Evolutionary conservation across 805 yeast species (phyloP), one percentile per base, ranked within the genome.

Genomic region (Deakozyma indianensis): DNA sequence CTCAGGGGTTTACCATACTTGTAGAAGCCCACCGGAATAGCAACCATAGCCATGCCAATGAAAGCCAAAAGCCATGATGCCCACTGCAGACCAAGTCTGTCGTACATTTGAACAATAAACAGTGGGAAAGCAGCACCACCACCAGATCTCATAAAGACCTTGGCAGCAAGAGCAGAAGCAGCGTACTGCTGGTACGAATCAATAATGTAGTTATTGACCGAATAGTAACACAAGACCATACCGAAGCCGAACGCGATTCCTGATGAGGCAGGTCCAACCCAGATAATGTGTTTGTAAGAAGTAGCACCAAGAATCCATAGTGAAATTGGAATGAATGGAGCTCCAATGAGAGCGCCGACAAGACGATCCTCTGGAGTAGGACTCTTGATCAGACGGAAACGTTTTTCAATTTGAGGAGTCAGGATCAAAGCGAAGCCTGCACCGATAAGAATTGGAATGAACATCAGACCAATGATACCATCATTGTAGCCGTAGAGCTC

Each of bases 381-480:
- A 35, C 58, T 61, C 5, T 74, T 69, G 59, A 79, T 54, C 29
- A 63, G 62, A 45, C 70, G 61, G 60, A 86, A 87, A 48, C 63
- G 57, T 50, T 65, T 71, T 61, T 87, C 96, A 51, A 86, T 62
- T 32, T 75, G 54, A 22, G 88, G 86, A 2, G 96, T 86, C n/a
- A 84, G 76, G 4, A 66, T 53, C 28, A 87, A 67, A 0, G 95
- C 94, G 38, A 78, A 62, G 15, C 67, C 62, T 1, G 95, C 95
- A 51, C 96, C 96, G 48, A 87, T 84, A 51, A 87, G 66, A 56
- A 87, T 87, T 22, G 96, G 95, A 56, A 87, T 81, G 54, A 83
- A 73, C 94, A 88, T 84, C 54, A 87, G 66, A 28, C 96, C 96
- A 53, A 83, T 77, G 44, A 70, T 69, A 54, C 84, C 83, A 61